A percentile compares a stretch with the other conserved stretches of the same genome.
These are phyloP conservation scores for Syzygium syzygioides DNA, from an alignment of 441 rosid species.

Conservation along the genomic window DNA sequence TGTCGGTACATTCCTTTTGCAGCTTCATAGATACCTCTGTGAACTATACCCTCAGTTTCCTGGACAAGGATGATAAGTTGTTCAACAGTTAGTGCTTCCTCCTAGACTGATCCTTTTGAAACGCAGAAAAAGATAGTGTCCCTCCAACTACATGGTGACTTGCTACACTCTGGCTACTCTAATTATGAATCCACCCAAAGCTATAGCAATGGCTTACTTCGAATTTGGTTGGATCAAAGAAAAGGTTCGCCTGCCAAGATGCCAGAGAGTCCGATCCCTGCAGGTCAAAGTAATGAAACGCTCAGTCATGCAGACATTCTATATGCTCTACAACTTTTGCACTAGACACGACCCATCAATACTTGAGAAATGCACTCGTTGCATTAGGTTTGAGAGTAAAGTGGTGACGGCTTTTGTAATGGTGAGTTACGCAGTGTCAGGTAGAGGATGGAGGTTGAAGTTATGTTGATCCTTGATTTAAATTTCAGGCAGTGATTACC, in stretches of 20 bases:
- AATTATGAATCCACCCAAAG: background rate
- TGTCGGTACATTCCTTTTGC: slow-evolving; percentile 84
- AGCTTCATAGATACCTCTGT: slow-evolving; percentile 92
- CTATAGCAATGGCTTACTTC: slow-evolving; percentile 40
- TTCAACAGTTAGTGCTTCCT: background rate
- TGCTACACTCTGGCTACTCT: background rate
- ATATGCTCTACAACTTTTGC: background rate
- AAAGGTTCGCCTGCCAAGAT: slow-evolving; percentile 89
- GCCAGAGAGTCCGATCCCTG: slow-evolving; percentile 91
- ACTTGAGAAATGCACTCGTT: background rate
- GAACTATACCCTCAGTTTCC: slow-evolving; percentile 75
- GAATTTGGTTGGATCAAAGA: slow-evolving; percentile 77
- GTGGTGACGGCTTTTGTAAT: background rate
- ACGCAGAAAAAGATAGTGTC: background rate
- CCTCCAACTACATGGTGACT: background rate
- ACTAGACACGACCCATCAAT: background rate
- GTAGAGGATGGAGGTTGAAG: background rate
- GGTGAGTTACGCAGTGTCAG: background rate
- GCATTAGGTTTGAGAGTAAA: background rate
- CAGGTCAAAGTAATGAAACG: background rate
- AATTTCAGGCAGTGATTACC: background rate
- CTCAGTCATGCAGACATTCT: background rate
- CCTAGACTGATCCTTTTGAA: background rate
- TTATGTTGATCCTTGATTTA: background rate
- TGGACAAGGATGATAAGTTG: slow-evolving; percentile 14